These are phyloP conservation scores for Xylogone sp. DNA, from an alignment of 2,329 filamentous ascomycete genomes.

Conservation along the genomic window DNA sequence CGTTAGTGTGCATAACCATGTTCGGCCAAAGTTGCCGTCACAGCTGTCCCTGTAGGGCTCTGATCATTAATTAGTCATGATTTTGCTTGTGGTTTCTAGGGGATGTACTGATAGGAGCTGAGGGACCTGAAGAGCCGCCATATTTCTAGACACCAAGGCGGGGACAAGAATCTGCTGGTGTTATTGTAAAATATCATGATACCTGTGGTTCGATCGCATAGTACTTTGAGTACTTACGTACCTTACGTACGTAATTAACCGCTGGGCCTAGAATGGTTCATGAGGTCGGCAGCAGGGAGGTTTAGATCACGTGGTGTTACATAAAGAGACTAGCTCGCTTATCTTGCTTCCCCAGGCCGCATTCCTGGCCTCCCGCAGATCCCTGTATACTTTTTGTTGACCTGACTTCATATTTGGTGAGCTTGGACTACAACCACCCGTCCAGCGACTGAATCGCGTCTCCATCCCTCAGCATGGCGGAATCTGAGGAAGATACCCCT, in stretches of 20 bases:
- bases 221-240: too few relatives aligned
- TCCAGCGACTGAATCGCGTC: neutral
- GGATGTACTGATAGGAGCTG: too few relatives aligned
- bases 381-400: neutral
- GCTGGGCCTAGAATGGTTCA: too few relatives aligned
- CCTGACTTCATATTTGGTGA: neutral
- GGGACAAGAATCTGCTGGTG: too few relatives aligned
- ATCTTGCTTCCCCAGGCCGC: neutral
- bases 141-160: too few relatives aligned
- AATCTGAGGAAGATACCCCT: slow-evolving; percentile 13
- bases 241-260: too few relatives aligned
- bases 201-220: too few relatives aligned
- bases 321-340: neutral
- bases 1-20: neutral
- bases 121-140: too few relatives aligned
- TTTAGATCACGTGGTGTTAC: neutral
- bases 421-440: neutral
- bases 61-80: neutral
- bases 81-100: neutral
- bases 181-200: too few relatives aligned
- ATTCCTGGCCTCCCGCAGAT: neutral
- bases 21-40: neutral
- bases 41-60: neutral
- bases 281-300: too few relatives aligned
- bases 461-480: slow-evolving; percentile 7